phyloP scores from a whole-genome alignment of 2,329 filamentous ascomycete genomes.

The Biscogniauxia marginata region DNA sequence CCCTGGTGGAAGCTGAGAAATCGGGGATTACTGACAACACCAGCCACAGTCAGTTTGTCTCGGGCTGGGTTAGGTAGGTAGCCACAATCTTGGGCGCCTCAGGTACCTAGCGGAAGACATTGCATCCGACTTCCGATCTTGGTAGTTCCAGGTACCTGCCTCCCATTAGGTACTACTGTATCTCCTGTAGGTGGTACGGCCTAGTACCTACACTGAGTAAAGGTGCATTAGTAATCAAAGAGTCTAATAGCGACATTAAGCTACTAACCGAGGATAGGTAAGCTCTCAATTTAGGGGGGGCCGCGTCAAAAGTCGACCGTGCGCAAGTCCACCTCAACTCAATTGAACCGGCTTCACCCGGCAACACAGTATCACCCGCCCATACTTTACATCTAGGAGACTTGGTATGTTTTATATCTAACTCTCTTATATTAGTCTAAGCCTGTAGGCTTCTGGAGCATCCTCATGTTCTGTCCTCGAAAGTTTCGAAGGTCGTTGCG shows the following conservation, averaged over 20 bases:
- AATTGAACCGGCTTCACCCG: slow-evolving; percentile 1
- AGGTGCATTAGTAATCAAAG: too few species aligned
- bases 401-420: background rate
- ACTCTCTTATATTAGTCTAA: too few species aligned
- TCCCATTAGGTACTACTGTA: too few species aligned
- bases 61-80: background rate
- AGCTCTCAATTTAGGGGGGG: background rate
- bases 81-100: too few species aligned
- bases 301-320: background rate
- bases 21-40: background rate
- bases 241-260: too few species aligned
- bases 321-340: background rate
- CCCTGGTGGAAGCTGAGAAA: background rate
- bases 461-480: background rate
- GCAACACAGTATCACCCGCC: background rate
- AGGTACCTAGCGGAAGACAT: background rate
- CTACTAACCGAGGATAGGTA: background rate
- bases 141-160: background rate
- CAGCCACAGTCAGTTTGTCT: too few species aligned
- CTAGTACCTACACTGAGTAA: too few species aligned
- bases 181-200: too few species aligned
- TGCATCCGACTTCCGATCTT: background rate
- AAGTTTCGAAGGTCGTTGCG: background rate
- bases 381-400: background rate
- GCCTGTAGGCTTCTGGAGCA: too few species aligned